Conservation (phyloP, 2,329 filamentous ascomycete species). For the Bipolaris bicolor region DNA sequence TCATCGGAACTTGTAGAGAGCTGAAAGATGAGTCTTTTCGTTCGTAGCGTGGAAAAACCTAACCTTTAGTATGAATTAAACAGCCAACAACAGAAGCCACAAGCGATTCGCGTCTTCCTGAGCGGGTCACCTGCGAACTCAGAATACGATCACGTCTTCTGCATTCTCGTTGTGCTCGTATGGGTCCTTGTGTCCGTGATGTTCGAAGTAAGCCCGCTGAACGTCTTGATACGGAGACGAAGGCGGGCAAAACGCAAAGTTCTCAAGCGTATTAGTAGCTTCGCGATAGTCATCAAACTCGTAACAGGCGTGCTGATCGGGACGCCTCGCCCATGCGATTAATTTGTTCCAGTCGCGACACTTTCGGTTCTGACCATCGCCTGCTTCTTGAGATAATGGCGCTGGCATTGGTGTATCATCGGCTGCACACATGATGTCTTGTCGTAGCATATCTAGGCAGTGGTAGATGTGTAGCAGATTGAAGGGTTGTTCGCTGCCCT, state of each 20-base stretch:
- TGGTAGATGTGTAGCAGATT: conserved; percentile 41
- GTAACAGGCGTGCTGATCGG: conserved; percentile 43
- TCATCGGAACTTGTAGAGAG: conserved; percentile 6
- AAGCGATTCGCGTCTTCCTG: too few relatives aligned
- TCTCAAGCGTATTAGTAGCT: conserved; percentile 43
- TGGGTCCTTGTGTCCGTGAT: conserved; percentile 43
- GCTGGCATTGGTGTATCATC: conserved; percentile 48
- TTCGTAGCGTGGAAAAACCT: not conserved
- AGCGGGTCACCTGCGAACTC: not conserved
- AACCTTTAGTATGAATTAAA: conserved; percentile 5
- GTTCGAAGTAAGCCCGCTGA: conserved; percentile 42
- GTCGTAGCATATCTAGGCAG: conserved; percentile 42
- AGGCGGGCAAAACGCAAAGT: conserved; percentile 43
- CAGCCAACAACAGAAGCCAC: not conserved
- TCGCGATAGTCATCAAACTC: conserved; percentile 46
- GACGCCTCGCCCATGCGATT: conserved; percentile 39
- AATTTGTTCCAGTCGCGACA: conserved; percentile 45
- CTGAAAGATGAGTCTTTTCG: conserved; percentile 1
- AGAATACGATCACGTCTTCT: conserved; percentile 29
- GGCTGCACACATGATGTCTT: conserved; percentile 45
- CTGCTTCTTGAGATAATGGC: conserved; percentile 28
- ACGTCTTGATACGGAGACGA: conserved; percentile 38
- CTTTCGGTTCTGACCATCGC: conserved; percentile 37
- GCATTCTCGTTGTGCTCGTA: conserved; percentile 32
- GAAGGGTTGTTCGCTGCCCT: conserved; percentile 30